These are phyloP conservation scores for Pythium monospermum DNA, from an alignment of 352 stramenopile species.

Conservation along the genomic window DNA sequence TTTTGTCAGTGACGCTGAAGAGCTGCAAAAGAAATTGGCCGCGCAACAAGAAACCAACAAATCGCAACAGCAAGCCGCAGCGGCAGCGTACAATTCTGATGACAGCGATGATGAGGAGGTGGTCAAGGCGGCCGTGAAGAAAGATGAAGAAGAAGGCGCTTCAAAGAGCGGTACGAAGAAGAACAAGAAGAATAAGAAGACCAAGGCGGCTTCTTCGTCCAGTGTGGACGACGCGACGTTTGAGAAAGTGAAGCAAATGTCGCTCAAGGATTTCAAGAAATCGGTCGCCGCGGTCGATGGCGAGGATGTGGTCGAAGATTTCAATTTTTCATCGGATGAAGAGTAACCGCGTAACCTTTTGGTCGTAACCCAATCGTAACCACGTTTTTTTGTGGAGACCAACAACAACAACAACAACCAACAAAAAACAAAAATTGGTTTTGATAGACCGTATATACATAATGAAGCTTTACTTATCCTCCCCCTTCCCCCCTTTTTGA, in stretches of 20 bases:
- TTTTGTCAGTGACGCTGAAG: conserved; percentile 60
- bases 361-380: too few relatives aligned
- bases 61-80: too few relatives aligned
- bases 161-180: conserved; percentile 37
- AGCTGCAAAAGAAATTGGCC: conserved; percentile 70
- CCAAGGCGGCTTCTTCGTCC: conserved; percentile 24
- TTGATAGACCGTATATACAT: too few relatives aligned
- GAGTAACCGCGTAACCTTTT: too few relatives aligned
- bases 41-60: conserved; percentile 24
- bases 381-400: too few relatives aligned
- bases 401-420: too few relatives aligned
- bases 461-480: too few relatives aligned
- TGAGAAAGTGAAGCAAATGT: conserved; percentile 76
- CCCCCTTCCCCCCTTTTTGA: neutral
- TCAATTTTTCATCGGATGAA: conserved; percentile 73
- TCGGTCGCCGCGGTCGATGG: conserved; percentile 67
- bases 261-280: conserved; percentile 77
- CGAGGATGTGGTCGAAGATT: conserved; percentile 71
- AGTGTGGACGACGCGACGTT: conserved; percentile 59
- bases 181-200: conserved; percentile 29
- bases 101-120: conserved; percentile 31
- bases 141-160: conserved; percentile 31
- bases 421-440: too few relatives aligned
- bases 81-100: conserved; percentile 29
- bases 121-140: too few relatives aligned